These are phyloP conservation scores for Salisapilia sapeloensis DNA, from an alignment of 352 stramenopile species.

Conservation along the genomic window DNA sequence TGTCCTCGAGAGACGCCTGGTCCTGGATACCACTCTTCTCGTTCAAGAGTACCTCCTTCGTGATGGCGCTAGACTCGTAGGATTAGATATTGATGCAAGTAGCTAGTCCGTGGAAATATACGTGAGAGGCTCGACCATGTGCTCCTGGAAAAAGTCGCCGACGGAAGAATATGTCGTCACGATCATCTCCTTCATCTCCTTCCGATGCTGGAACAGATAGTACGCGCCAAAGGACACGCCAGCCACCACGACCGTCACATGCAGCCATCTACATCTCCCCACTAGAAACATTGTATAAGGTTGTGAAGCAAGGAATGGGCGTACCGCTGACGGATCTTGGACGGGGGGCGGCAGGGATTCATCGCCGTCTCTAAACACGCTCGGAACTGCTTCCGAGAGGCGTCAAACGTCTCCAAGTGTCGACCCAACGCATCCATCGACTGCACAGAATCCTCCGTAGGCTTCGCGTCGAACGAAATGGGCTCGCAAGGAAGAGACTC, in stretches of 20 bases:
- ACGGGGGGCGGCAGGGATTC: constrained; percentile 38
- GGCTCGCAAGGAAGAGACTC: constrained; percentile 19
- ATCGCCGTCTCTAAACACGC: constrained; percentile 32
- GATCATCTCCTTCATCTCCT: constrained; percentile 33
- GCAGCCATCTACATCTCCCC: constrained; percentile 35
- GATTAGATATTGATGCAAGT: constrained; percentile 1
- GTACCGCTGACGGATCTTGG: constrained; percentile 43
- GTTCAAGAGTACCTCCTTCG: constrained; percentile 65
- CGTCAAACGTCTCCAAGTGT: constrained; percentile 26
- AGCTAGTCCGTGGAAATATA: constrained; percentile 4
- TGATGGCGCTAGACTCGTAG: constrained; percentile 27
- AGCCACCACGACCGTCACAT: constrained; percentile 29
- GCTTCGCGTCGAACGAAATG: constrained; percentile 27
- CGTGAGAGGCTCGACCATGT: constrained; percentile 65
- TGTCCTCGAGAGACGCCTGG: constrained; percentile 48
- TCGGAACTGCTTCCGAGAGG: constrained; percentile 26
- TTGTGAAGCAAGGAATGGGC: background rate
- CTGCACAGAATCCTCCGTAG: constrained; percentile 13
- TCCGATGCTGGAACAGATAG: constrained; percentile 50
- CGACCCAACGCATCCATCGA: constrained; percentile 25
- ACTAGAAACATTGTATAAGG: background rate
- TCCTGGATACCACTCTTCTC: constrained; percentile 76
- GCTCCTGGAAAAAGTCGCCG: constrained; percentile 58
- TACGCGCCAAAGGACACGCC: constrained; percentile 32
- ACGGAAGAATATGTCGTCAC: constrained; percentile 16